A percentile compares a stretch with the other conserved stretches of the same genome.
These are phyloP conservation scores for Viola odorata DNA, from an alignment of 345 rosid species.

Conservation along the genomic window DNA sequence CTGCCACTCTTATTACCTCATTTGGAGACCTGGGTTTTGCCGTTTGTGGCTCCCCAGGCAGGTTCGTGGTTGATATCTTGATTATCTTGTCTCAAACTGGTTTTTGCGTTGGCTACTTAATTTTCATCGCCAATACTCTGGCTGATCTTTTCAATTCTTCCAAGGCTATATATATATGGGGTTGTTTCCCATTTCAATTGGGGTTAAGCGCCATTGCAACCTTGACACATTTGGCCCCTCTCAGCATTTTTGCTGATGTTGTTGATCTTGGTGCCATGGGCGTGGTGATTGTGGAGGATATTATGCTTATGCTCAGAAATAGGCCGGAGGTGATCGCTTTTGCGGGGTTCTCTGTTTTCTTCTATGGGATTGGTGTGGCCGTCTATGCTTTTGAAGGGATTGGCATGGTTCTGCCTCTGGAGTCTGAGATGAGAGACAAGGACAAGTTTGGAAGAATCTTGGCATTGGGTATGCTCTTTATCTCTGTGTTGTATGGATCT, in stretches of 20 bases:
- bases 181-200: constrained; percentile 74
- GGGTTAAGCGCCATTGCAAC: constrained; percentile 67
- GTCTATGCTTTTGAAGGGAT: constrained; percentile 74
- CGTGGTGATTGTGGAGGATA: constrained; percentile 58
- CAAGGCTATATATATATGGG: constrained; percentile 61
- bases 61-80: constrained; percentile 58
- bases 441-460: constrained; percentile 50
- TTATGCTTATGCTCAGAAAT: constrained; percentile 30
- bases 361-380: constrained; percentile 78
- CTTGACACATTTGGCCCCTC: constrained; percentile 79
- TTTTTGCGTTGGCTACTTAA: constrained; percentile 77
- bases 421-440: constrained; percentile 58
- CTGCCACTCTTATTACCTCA: constrained; percentile 42
- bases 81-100: constrained; percentile 72
- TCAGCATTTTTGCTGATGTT: constrained; percentile 87
- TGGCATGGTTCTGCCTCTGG: constrained; percentile 73
- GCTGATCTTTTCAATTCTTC: constrained; percentile 36
- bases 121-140: constrained; percentile 61
- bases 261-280: constrained; percentile 78
- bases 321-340: constrained; percentile 51
- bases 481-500: constrained; percentile 52
- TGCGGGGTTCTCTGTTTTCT: constrained; percentile 53
- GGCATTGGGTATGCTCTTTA: constrained; percentile 48
- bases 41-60: constrained; percentile 67
- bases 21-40: constrained; percentile 79